Base-by-base conservation (phyloP, 2,329 filamentous ascomycete genomes). In the Pezicula neosporulosa region DNA sequence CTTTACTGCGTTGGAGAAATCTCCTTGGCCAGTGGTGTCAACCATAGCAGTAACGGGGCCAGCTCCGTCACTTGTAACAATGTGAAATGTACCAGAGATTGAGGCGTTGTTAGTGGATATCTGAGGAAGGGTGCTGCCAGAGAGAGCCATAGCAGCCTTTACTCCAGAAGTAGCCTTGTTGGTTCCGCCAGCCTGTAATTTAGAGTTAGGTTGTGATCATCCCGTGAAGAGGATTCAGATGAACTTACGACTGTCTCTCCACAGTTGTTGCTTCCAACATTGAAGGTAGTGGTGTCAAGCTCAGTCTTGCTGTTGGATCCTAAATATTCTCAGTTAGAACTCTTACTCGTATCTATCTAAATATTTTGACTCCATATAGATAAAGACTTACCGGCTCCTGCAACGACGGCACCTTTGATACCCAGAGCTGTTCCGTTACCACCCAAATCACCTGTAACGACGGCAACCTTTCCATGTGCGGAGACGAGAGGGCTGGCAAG, bases 51-150 rank as follows among this genome's bases (percentile, higher is more conserved):
- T 52, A 55, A 71, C 48, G 3, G 70, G 70, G 8, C 71, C 72
- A 12, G 70, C 70, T 45, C 71, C 71, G 50, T 74, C 72, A 1
- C 69, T 66, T 36, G 70, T 74, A 38, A 74, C 70, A 50, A 73
- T 63, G 60, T 72, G 71, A 47, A 63, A 69, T 44, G 59, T 66
- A 39, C 69, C 71, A 9, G 61, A 60, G 51, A 74, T 60, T 47
- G 60, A 60, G 47, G 69, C 71, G 39, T 62, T 62, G 12, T 56
- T 55, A 39, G 58, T 44, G 28, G 67, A 68, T 47, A 74, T 65
- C 59, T 74, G 71, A 7, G 72, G 71, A 4, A 74, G 67, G 3
- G 66, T 70, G 24, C 49, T 48, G 44, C 72, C 71, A 1, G 70
- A 72, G 30, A 65, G 62, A 7, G 53, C 65, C 65, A 71, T 69